Evolutionary conservation across 257 asterid species (phyloP).

Genomic region (Solanum chaucha): DNA sequence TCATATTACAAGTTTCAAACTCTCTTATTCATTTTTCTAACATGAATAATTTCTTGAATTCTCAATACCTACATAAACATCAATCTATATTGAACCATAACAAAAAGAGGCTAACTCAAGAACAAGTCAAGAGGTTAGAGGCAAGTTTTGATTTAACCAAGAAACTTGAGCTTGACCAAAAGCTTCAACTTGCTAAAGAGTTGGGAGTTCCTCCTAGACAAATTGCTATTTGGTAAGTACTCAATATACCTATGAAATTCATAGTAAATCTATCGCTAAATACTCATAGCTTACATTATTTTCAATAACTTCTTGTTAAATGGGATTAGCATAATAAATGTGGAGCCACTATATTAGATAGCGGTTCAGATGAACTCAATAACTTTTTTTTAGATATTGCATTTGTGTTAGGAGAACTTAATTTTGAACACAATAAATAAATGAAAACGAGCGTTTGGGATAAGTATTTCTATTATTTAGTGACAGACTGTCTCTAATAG

Average conservation of each 20-base stretch:
- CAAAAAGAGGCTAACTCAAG: constrained; percentile 58
- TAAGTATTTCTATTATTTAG: background rate
- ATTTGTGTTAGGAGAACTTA: background rate
- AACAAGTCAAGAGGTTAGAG: constrained; percentile 64
- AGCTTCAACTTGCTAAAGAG: constrained; percentile 61
- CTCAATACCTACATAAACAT: constrained; percentile 18
- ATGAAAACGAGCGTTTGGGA: background rate
- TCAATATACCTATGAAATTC: background rate
- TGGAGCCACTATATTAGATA: background rate
- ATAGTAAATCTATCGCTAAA: background rate
- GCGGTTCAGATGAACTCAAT: background rate
- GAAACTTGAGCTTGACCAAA: constrained; percentile 78
- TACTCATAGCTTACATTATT: background rate
- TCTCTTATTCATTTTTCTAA: background rate
- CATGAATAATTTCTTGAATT: constrained; percentile 20
- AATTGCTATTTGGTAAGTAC: constrained; percentile 63
- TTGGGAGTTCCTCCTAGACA: constrained; percentile 77
- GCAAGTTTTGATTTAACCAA: constrained; percentile 51
- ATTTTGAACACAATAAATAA: background rate
- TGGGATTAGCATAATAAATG: too few relatives aligned
- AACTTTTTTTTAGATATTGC: background rate
- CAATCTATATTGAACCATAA: constrained; percentile 16
- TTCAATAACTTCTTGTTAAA: background rate
- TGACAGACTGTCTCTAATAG: background rate
- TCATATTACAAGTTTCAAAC: constrained; percentile 4